Conservation (phyloP, 192 early-diverging fungal genomes). For the Funneliformis geosporum region DNA sequence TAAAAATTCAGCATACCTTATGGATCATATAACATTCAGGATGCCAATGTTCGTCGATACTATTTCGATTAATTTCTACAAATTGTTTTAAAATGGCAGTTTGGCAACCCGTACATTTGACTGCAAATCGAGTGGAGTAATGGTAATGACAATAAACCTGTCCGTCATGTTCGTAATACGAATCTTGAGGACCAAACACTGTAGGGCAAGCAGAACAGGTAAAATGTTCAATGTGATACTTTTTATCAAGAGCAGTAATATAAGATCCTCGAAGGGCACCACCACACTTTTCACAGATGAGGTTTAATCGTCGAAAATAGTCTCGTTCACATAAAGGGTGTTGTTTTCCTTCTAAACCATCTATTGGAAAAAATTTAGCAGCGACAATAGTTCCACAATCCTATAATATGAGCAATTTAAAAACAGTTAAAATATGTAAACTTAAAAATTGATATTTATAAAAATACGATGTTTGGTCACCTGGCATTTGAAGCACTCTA, state of each 20-base stretch:
- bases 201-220: slow-evolving; percentile 90
- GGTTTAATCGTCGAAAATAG: slow-evolving; percentile 82
- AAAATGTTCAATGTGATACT: slow-evolving; percentile 98
- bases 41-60: slow-evolving; percentile 90
- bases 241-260: slow-evolving; percentile 88
- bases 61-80: slow-evolving; percentile 86
- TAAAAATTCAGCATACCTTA: slow-evolving; percentile 67
- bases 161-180: slow-evolving; percentile 94
- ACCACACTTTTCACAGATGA: slow-evolving; percentile 85
- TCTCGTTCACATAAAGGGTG: slow-evolving; percentile 83
- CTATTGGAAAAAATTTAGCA: slow-evolving; percentile 83
- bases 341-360: slow-evolving; percentile 54
- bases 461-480: slow-evolving; percentile 56
- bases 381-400: slow-evolving; percentile 79
- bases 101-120: slow-evolving; percentile 94
- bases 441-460: slow-evolving; percentile 44
- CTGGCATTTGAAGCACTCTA: slow-evolving; percentile 93
- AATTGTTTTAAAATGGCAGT: slow-evolving; percentile 95
- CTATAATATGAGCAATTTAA: slow-evolving; percentile 41
- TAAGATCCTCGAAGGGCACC: slow-evolving; percentile 87
- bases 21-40: slow-evolving; percentile 99
- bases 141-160: slow-evolving; percentile 94
- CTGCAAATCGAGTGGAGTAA: slow-evolving; percentile 87
- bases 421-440: slow-evolving; percentile 40
- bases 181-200: slow-evolving; percentile 92